Conservation (phyloP, 2,329 filamentous ascomycete genomes). For the Penicillium sp. region DNA sequence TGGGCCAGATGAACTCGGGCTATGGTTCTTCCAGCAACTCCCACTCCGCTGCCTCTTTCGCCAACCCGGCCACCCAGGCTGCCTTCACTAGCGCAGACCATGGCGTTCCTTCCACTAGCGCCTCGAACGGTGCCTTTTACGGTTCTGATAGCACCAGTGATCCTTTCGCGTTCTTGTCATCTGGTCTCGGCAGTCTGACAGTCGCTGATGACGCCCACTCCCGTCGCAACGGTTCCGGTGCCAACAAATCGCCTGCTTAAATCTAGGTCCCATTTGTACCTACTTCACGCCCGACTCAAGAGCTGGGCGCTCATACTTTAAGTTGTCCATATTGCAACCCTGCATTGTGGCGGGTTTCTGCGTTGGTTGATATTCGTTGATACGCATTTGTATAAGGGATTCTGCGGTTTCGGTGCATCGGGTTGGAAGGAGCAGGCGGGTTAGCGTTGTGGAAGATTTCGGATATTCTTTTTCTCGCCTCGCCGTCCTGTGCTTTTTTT, state of each 20-base stretch:
- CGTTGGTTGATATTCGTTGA: constrained; percentile 39
- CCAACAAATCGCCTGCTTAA: constrained; percentile 47
- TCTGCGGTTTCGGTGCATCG: constrained; percentile 44
- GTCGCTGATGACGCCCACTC: constrained; percentile 49
- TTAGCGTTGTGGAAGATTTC: constrained; percentile 40
- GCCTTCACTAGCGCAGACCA: constrained; percentile 89
- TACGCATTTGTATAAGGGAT: constrained; percentile 45
- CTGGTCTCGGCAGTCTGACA: constrained; percentile 57
- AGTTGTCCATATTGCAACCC: constrained; percentile 39
- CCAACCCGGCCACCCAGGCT: constrained; percentile 88
- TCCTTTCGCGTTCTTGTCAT: constrained; percentile 62
- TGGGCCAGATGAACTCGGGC: constrained; percentile 67
- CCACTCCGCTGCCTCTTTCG: constrained; percentile 81
- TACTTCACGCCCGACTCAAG: constrained; percentile 18
- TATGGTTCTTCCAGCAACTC: constrained; percentile 72
- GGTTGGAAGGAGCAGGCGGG: constrained; percentile 45
- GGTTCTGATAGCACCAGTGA: constrained; percentile 52
- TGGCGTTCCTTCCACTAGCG: constrained; percentile 70
- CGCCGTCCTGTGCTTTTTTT: constrained; percentile 21
- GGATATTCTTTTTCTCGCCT: constrained; percentile 29
- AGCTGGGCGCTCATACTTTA: constrained; percentile 25
- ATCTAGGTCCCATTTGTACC: constrained; percentile 12
- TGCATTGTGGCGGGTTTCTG: constrained; percentile 38
- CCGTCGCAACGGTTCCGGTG: constrained; percentile 45
- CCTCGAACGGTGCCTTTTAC: constrained; percentile 71